Percentiles rank a stretch among this genome's conserved stretches.
These are phyloP conservation scores for Scopulariopsis brevicaulis DNA, from an alignment of 2,329 filamentous ascomycete species.

Conservation along the genomic window DNA sequence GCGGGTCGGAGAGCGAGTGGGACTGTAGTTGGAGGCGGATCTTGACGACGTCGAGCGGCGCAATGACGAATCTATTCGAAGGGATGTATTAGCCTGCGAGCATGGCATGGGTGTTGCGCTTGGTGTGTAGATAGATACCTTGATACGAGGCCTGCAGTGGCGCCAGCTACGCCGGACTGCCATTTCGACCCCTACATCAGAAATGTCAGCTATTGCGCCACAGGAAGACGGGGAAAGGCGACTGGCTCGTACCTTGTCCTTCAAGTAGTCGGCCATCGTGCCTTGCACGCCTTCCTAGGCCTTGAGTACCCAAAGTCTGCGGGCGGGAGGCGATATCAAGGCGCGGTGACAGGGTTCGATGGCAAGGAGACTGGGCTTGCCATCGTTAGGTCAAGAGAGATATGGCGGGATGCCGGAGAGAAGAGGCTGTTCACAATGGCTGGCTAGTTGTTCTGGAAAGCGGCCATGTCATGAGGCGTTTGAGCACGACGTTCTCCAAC, in stretches of 20 bases:
- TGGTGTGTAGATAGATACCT: conserved; percentile 49
- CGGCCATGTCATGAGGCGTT: not conserved
- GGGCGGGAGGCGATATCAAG: not conserved
- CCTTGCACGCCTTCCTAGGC: not conserved
- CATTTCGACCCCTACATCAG: conserved; percentile 36
- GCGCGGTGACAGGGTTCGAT: not conserved
- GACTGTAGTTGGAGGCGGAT: conserved; percentile 93
- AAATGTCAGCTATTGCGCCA: not conserved
- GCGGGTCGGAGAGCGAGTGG: conserved; percentile 68
- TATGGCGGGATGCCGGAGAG: not conserved
- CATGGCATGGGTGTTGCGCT: conserved; percentile 5
- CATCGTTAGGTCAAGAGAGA: not conserved
- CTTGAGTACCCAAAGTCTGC: not conserved
- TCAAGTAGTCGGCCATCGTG: conserved; percentile 5
- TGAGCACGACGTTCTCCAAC: not conserved
- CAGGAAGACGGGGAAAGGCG: not conserved
- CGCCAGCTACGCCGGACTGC: conserved; percentile 45
- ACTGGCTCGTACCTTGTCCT: conserved; percentile 7
- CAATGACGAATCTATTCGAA: conserved; percentile 66
- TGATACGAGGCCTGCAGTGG: conserved; percentile 72
- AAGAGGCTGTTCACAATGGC: not conserved
- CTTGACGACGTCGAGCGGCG: conserved; percentile 94
- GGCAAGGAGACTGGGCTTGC: not conserved
- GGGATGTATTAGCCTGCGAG: conserved; percentile 1
- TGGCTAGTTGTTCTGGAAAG: not conserved